Conservation (phyloP, 2,329 filamentous ascomycete genomes). For the Aspergillus glaucus region DNA sequence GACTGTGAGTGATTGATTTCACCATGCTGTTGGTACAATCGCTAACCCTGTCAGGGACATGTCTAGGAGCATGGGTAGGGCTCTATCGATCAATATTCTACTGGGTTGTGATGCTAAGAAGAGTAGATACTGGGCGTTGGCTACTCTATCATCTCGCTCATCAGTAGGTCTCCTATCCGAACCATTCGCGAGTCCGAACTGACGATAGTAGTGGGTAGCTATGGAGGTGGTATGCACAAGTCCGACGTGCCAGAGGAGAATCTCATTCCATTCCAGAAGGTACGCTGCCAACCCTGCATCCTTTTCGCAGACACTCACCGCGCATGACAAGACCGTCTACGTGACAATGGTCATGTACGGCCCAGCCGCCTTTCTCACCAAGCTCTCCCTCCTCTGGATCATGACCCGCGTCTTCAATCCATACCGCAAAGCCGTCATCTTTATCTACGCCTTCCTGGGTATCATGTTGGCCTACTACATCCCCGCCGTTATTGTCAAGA, state of each 20-base stretch:
- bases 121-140: slow-evolving; percentile 14
- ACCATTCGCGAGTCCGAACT: neutral
- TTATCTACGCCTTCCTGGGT: slow-evolving; percentile 35
- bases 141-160: slow-evolving; percentile 18
- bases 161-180: slow-evolving; percentile 12
- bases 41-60: slow-evolving; percentile 9
- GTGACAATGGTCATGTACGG: slow-evolving; percentile 43
- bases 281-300: slow-evolving; percentile 7
- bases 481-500: slow-evolving; percentile 38
- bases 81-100: neutral
- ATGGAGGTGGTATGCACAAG: slow-evolving; percentile 34
- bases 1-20: slow-evolving; percentile 18
- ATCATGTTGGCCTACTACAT: slow-evolving; percentile 38
- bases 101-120: neutral
- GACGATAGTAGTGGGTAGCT: slow-evolving; percentile 20
- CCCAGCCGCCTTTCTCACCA: slow-evolving; percentile 40
- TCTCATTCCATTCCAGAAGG: slow-evolving; percentile 31
- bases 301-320: neutral
- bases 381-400: slow-evolving; percentile 40
- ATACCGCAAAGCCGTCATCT: slow-evolving; percentile 34
- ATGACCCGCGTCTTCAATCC: slow-evolving; percentile 40
- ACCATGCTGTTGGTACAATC: neutral
- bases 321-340: slow-evolving; percentile 30
- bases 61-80: slow-evolving; percentile 12
- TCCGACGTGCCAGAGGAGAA: slow-evolving; percentile 26